Conservation (phyloP, 495 filamentous ascomycete species). For the Penicillium ochrochloron region DNA sequence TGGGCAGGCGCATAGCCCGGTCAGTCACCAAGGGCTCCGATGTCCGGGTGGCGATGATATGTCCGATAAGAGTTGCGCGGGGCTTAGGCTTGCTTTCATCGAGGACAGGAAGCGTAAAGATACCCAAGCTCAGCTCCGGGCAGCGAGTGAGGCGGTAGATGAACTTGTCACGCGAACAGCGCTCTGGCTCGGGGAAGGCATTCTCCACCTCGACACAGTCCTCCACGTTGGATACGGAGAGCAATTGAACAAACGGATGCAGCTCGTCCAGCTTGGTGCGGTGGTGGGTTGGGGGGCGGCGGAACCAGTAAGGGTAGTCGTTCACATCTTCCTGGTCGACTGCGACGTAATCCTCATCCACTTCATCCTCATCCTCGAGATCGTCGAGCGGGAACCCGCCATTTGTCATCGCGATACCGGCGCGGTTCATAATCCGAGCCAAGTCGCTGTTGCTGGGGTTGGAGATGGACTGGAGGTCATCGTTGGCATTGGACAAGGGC, state of each 20-base stretch:
- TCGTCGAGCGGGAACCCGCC: constrained; percentile 44
- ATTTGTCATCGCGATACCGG: constrained; percentile 38
- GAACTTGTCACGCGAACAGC: constrained; percentile 83
- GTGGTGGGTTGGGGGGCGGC: constrained; percentile 45
- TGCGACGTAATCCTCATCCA: constrained; percentile 49
- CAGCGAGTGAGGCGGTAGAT: constrained; percentile 78
- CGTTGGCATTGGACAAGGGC: constrained; percentile 41
- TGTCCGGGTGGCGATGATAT: constrained; percentile 78
- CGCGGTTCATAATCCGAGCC: constrained; percentile 40
- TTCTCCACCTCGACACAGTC: constrained; percentile 78
- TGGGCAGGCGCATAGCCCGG: constrained; percentile 72
- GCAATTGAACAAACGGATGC: constrained; percentile 71
- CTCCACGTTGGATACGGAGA: constrained; percentile 75
- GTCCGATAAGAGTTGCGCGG: constrained; percentile 69
- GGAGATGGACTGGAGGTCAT: constrained; percentile 31
- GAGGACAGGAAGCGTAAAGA: constrained; percentile 66
- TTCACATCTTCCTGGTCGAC: constrained; percentile 50
- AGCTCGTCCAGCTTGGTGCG: constrained; percentile 55
- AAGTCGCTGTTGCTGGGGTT: constrained; percentile 39
- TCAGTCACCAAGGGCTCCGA: constrained; percentile 67
- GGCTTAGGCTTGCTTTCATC: constrained; percentile 50
- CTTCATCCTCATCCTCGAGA: constrained; percentile 47
- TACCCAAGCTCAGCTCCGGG: constrained; percentile 78
- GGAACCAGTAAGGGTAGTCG: constrained; percentile 52
- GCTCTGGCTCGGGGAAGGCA: constrained; percentile 72